Conservation (phyloP, 305 asterid genomes). For the Solanum hybrid region DNA sequence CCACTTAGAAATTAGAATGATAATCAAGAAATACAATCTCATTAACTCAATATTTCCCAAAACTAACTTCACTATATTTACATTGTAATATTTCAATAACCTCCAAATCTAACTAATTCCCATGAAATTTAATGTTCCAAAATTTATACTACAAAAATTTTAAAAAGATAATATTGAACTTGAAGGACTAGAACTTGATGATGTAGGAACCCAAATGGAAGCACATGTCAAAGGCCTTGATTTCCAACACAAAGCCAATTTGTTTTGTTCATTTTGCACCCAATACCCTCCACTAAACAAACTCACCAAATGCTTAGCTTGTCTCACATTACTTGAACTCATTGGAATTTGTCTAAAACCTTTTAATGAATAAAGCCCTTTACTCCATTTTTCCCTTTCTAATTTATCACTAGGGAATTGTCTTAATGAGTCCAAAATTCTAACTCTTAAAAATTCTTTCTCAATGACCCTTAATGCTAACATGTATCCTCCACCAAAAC, state of each 20-base stretch:
- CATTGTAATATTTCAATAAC: not conserved
- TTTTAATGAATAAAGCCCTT: constrained; percentile 5
- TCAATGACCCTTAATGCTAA: constrained; percentile 24
- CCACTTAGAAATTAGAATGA: not conserved
- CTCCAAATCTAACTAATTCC: not conserved
- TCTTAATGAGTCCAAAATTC: constrained; percentile 19
- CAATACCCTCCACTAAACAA: constrained; percentile 27
- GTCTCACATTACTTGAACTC: constrained; percentile 33
- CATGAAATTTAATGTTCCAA: not conserved
- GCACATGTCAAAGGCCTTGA: constrained; percentile 27
- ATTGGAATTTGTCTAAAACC: constrained; percentile 24
- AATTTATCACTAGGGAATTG: constrained; percentile 15
- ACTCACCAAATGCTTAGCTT: constrained; percentile 26
- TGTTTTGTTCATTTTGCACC: constrained; percentile 25
- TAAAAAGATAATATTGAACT: not conserved
- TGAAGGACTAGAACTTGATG: not conserved
- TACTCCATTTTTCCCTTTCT: not conserved
- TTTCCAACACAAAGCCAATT: constrained; percentile 29
- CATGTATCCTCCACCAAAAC: constrained; percentile 17
- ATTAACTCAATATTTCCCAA: not conserved
- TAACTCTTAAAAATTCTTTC: constrained; percentile 14
- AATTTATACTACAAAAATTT: not conserved
- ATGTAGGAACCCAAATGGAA: constrained; percentile 28
- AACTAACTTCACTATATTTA: not conserved
- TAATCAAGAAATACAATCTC: not conserved